Percentiles rank a stretch among this genome's conserved stretches.
These are phyloP conservation scores for Gossypium schwendimanii DNA, from an alignment of 441 rosid genomes.

Conservation along the genomic window DNA sequence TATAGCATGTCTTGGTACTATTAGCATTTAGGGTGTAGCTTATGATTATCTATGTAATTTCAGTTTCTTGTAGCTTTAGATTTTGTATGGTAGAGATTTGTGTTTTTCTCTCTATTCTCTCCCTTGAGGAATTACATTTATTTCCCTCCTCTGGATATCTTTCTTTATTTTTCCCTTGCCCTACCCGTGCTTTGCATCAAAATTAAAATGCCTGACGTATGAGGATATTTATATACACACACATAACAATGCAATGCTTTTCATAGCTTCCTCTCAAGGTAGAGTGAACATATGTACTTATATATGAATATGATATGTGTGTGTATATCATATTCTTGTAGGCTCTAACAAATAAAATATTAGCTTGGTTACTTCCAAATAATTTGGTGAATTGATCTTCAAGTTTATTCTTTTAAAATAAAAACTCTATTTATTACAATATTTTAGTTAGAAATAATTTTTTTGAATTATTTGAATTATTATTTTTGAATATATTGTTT, in stretches of 20 bases:
- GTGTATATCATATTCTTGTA: background rate
- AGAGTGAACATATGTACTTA: background rate
- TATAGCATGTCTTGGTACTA: background rate
- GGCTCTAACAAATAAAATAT: background rate
- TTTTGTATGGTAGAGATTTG: background rate
- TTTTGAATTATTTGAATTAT: no score
- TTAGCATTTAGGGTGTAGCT: background rate
- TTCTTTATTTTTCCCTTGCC: background rate
- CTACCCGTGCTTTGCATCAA: background rate
- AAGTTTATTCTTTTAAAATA: background rate
- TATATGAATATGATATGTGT: background rate
- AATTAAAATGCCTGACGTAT: background rate
- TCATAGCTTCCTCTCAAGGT: background rate
- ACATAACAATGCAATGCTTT: background rate
- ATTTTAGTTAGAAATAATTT: background rate
- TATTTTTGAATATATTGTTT: no score
- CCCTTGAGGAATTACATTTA: background rate
- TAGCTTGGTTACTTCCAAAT: background rate
- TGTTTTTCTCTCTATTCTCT: background rate
- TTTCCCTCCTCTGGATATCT: background rate
- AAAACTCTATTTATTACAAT: background rate
- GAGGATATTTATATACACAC: background rate
- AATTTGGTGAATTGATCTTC: background rate
- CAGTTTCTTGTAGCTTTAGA: background rate
- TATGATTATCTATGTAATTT: background rate